phyloP scores from a whole-genome alignment of 1,284 basidiomycete species.

The Heterobasidion irregulare region DNA sequence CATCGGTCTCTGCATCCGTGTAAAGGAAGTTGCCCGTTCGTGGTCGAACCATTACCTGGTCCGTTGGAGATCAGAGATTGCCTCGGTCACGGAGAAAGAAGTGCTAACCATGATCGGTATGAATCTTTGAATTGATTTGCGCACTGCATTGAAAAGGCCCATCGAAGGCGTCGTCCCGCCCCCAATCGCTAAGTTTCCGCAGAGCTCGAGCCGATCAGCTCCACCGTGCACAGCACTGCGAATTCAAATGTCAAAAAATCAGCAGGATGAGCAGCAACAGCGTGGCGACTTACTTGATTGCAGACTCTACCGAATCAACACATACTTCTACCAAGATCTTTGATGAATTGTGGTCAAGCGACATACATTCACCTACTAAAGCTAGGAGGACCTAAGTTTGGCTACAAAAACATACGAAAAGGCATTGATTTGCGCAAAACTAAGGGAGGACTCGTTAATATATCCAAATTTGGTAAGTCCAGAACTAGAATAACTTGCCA shows the following conservation, averaged over 20 bases:
- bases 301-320: slow-evolving; percentile 72
- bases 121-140: slow-evolving; percentile 29
- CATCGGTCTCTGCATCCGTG: slow-evolving; percentile 48
- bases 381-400: no score
- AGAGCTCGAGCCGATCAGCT: slow-evolving; percentile 73
- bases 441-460: no score
- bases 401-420: no score
- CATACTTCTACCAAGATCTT: slow-evolving; percentile 58
- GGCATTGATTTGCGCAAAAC: no score
- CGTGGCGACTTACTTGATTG: slow-evolving; percentile 37
- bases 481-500: no score
- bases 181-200: slow-evolving; percentile 59
- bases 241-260: background rate
- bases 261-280: slow-evolving; percentile 17
- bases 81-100: background rate
- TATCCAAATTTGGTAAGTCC: no score
- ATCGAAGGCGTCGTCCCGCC: slow-evolving; percentile 75
- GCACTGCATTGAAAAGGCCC: slow-evolving; percentile 55
- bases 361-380: no score
- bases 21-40: slow-evolving; percentile 74
- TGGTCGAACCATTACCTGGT: slow-evolving; percentile 71
- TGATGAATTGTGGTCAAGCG: background rate
- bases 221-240: slow-evolving; percentile 58
- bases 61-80: background rate
- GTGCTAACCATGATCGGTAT: slow-evolving; percentile 58